Evolutionary conservation across 495 filamentous ascomycete genomes (phyloP), one percentile per base, ranked within the genome.

Genomic region (Coniosporium apollinis): DNA sequence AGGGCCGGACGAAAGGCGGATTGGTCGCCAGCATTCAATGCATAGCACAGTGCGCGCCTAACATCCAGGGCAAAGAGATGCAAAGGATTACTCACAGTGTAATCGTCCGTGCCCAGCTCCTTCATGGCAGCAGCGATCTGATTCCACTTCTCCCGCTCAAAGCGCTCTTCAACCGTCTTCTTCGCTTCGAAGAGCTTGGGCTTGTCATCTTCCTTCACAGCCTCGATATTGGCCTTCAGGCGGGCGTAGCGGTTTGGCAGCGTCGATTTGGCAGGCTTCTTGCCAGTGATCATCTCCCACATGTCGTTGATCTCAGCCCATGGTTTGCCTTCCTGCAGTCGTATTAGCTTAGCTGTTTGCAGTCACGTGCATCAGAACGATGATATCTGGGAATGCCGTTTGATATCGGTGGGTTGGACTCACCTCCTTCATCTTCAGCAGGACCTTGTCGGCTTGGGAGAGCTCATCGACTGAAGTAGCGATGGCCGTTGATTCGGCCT

Each of bases 131-230:
- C 19, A 13, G 16, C 29, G 24, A 43, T 39, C n/a, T n/a, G 19
- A 14, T 14, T 16, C 41, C 41, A 43, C 21, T 43, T 43, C 18
- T 38, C 41, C n/a, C 24, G 25, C 28, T 43, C 41, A 19, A 43
- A 32, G 8, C 17, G 13, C 17, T 38, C 34, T 16, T 43, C 24
- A 2, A 39, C 36, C 10, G 11, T 15, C 15, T 38, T 32, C 26
- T 34, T 43, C 25, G 13, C 17, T 15, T 25, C 15, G 19, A 39
- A 21, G n/a, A 43, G 17, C 3, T 31, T 26, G 17, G 6, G 9
- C 2, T 38, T 22, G 22, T 43, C 36, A 14, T 43, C 35, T 13
- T 5, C 26, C 1, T 11, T 38, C 16, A 43, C 19, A 16, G 18
- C 22, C 7, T 18, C 14, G 11, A 38, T n/a, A 15, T 36, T 36